Conservation (phyloP, 495 filamentous ascomycete species). For the Apodospora peruviana region DNA sequence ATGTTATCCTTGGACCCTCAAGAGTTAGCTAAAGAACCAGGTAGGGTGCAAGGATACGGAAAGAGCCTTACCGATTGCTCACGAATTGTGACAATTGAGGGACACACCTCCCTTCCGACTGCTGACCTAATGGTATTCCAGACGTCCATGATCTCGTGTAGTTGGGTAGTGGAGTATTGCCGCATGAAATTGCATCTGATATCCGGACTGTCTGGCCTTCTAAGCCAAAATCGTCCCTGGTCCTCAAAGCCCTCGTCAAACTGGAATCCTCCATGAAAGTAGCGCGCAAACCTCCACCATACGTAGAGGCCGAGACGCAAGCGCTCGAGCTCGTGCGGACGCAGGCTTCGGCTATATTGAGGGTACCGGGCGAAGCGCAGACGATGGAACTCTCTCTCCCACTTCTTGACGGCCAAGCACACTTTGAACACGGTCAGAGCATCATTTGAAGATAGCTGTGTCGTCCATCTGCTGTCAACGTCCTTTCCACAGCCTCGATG, state of each 20-base stretch:
- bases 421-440: constrained; percentile 38
- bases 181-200: constrained; percentile 26
- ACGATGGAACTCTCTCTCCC: constrained; percentile 63
- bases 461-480: constrained; percentile 4
- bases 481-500: neutral
- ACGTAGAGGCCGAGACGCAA: constrained; percentile 65
- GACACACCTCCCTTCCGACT: constrained; percentile 31
- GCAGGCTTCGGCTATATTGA: constrained; percentile 58
- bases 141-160: constrained; percentile 28
- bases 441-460: neutral
- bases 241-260: constrained; percentile 2
- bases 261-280: constrained; percentile 26
- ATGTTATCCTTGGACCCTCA: constrained; percentile 9
- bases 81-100: constrained; percentile 24
- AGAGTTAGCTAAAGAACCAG: neutral
- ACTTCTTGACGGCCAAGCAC: constrained; percentile 55
- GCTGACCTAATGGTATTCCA: constrained; percentile 24
- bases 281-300: constrained; percentile 53
- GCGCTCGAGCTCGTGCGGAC: constrained; percentile 46
- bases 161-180: constrained; percentile 26
- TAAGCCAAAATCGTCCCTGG: constrained; percentile 3
- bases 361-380: constrained; percentile 60
- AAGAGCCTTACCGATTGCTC: constrained; percentile 22
- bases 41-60: too few species aligned
- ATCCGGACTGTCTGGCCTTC: constrained; percentile 8